A percentile compares a stretch with the other conserved stretches of the same genome.
Evolutionary conservation across 352 stramenopile species (phyloP).

Genomic region (Phytophthora pisi): DNA sequence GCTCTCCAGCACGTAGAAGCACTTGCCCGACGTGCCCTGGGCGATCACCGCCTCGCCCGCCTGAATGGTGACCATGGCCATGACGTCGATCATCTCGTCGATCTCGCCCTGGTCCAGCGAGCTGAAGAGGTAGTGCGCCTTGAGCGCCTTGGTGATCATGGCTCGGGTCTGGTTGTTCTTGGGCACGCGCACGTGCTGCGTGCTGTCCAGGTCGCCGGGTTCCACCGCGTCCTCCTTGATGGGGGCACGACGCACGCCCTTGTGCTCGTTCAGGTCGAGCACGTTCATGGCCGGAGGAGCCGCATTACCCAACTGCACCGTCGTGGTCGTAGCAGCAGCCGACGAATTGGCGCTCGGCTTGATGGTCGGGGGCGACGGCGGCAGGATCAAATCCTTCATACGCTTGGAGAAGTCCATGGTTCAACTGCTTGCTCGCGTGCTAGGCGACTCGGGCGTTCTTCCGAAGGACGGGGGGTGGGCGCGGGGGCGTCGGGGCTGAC

Average conservation of each 20-base stretch:
- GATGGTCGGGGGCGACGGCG: conserved; percentile 53
- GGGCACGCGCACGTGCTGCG: conserved; percentile 57
- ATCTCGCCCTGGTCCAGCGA: conserved; percentile 75
- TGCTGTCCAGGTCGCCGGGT: conserved; percentile 57
- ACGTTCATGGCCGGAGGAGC: conserved; percentile 34
- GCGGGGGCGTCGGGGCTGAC: background rate
- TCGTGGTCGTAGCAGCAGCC: conserved; percentile 22
- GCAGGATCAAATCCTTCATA: conserved; percentile 75
- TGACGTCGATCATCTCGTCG: conserved; percentile 86
- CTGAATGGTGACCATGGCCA: conserved; percentile 77
- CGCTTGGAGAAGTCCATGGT: conserved; percentile 79
- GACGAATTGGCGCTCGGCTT: conserved; percentile 54
- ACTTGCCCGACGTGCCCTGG: conserved; percentile 88
- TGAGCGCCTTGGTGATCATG: conserved; percentile 84
- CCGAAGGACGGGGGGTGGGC: background rate
- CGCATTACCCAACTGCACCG: conserved; percentile 33
- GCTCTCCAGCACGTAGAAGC: conserved; percentile 94
- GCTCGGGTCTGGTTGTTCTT: conserved; percentile 76
- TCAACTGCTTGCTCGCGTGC: conserved; percentile 8
- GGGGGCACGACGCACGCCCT: conserved; percentile 68
- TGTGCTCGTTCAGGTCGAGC: conserved; percentile 60
- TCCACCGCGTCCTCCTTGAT: conserved; percentile 85
- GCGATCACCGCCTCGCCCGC: conserved; percentile 71
- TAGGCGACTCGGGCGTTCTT: conserved; percentile 18
- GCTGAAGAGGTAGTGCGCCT: conserved; percentile 85